Percentiles rank a stretch among this genome's conserved stretches.
These are phyloP conservation scores for Euryodendron excelsum DNA, from an alignment of 148 eudicot genomes.

Conservation along the genomic window DNA sequence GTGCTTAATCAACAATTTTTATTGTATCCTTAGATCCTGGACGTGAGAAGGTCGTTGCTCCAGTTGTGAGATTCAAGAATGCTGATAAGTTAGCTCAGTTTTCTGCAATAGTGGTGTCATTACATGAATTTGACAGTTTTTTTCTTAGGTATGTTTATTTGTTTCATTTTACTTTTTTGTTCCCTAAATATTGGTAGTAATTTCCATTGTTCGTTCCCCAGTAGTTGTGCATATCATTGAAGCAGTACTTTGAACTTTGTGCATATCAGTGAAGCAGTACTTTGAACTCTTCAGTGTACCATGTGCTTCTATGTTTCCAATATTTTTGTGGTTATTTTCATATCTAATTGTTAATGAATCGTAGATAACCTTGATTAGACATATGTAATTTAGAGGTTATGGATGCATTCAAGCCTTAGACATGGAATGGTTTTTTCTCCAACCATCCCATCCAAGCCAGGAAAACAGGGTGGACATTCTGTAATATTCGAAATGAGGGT, in stretches of 20 bases:
- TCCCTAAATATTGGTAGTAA: neutral
- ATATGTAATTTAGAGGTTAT: neutral
- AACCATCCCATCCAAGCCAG: neutral
- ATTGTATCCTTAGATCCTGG: conserved; percentile 65
- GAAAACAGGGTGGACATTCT: neutral
- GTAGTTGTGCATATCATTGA: neutral
- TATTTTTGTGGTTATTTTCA: neutral
- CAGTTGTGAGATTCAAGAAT: conserved; percentile 55
- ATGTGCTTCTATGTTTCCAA: neutral
- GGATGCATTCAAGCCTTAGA: neutral
- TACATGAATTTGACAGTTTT: conserved; percentile 58
- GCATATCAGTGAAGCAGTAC: neutral
- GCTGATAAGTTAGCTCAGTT: conserved; percentile 35
- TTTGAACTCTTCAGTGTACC: neutral
- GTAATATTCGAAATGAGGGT: neutral
- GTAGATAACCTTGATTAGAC: neutral
- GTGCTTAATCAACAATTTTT: neutral
- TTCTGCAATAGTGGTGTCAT: conserved; percentile 65
- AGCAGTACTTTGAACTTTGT: neutral
- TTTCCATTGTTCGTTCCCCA: neutral
- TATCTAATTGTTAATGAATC: too few relatives aligned
- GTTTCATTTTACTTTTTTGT: conserved; percentile 8
- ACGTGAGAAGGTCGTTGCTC: conserved; percentile 80
- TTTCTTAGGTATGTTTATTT: conserved; percentile 44
- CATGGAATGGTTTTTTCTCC: neutral